A percentile compares a stretch with the other conserved stretches of the same genome.
Evolutionary conservation across 1,139 yeast species (phyloP).

Genomic region (Yamadazyma jaroonii): DNA sequence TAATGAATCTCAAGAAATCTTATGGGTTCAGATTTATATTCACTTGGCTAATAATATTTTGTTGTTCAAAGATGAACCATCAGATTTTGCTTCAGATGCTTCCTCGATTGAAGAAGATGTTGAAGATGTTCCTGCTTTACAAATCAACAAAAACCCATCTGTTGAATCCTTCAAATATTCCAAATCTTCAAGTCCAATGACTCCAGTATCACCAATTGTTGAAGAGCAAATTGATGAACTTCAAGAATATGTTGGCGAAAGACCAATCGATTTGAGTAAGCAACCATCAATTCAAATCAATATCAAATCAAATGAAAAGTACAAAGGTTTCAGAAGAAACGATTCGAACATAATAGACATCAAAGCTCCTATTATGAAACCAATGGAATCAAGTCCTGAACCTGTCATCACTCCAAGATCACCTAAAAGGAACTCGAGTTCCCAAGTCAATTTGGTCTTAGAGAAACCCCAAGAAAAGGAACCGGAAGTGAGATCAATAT

Average conservation of each 20-base stretch:
- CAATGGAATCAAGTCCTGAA: conserved; percentile 3
- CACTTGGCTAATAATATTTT: conserved; percentile 39
- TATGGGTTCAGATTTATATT: conserved; percentile 43
- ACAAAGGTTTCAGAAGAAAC: conserved; percentile 46
- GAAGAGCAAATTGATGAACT: conserved; percentile 15
- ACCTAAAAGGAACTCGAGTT: conserved; percentile 13
- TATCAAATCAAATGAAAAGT: conserved; percentile 27
- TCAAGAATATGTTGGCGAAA: conserved; percentile 10
- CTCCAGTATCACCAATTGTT: conserved; percentile 10
- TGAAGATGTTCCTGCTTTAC: conserved; percentile 16
- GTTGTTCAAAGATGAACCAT: conserved; percentile 18
- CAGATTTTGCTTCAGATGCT: conserved; percentile 8
- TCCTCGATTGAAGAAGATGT: conserved; percentile 14
- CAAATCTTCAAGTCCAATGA: conserved; percentile 1
- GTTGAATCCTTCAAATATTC: not conserved
- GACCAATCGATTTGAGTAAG: conserved; percentile 14
- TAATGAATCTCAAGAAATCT: conserved; percentile 31
- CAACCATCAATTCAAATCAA: conserved; percentile 15
- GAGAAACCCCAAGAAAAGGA: conserved; percentile 8
- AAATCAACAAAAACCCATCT: conserved; percentile 10
- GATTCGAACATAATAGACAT: conserved; percentile 21
- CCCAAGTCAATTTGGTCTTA: conserved; percentile 2
- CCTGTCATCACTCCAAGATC: conserved; percentile 14
- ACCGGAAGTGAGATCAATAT: conserved; percentile 8
- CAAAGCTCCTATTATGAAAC: not conserved